These are phyloP conservation scores for Lactifluus pinguis DNA, from an alignment of 768 basidiomycete genomes.

Conservation along the genomic window DNA sequence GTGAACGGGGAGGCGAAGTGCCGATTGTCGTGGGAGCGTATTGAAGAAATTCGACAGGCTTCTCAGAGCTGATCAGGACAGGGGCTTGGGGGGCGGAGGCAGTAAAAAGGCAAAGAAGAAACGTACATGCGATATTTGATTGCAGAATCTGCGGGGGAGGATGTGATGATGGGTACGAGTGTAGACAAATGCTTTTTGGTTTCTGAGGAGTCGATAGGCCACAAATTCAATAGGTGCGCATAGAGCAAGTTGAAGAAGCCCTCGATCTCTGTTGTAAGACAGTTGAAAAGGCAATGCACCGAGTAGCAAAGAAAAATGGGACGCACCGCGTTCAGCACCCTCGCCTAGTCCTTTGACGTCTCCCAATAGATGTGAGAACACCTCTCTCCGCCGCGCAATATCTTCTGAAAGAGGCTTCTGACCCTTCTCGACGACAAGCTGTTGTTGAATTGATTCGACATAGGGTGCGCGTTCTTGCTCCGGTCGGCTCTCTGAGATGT, in stretches of 20 bases:
- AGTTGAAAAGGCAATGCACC: constrained; percentile 1
- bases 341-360: constrained; percentile 66
- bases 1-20: constrained; percentile 56
- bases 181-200: constrained; percentile 40
- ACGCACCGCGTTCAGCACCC: constrained; percentile 66
- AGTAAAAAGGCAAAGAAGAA: not conserved
- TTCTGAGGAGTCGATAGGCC: constrained; percentile 45
- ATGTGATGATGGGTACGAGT: constrained; percentile 47
- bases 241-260: constrained; percentile 82
- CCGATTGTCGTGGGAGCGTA: constrained; percentile 54
- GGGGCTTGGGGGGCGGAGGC: not conserved
- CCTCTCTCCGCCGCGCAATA: constrained; percentile 39
- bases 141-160: constrained; percentile 43
- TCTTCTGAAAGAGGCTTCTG: constrained; percentile 48
- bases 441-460: constrained; percentile 58
- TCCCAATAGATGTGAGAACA: constrained; percentile 49
- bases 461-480: constrained; percentile 60
- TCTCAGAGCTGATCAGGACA: not conserved
- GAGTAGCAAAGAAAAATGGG: not conserved
- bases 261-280: constrained; percentile 51
- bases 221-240: constrained; percentile 59
- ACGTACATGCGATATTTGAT: constrained; percentile 73
- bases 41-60: constrained; percentile 83
- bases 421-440: constrained; percentile 42
- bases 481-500: constrained; percentile 53